Percentiles rank a stretch among this genome's conserved stretches.
These are phyloP conservation scores for Candida alai DNA, from an alignment of 805 yeast species.

Conservation along the genomic window DNA sequence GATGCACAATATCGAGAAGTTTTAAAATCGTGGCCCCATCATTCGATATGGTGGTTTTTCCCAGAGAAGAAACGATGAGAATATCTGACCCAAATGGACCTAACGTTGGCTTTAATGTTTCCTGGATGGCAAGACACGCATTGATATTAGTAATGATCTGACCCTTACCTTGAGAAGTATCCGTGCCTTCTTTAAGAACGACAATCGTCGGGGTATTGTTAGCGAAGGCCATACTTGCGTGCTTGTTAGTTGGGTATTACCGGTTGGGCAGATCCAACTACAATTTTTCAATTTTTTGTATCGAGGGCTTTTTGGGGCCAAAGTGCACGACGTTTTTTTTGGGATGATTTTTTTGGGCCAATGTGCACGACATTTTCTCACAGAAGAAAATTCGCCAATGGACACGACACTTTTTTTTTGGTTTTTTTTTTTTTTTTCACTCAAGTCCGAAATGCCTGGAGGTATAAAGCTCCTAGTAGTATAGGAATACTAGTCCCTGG, in stretches of 20 bases:
- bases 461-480: too few relatives aligned
- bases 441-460: too few relatives aligned
- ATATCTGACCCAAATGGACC: slow-evolving; percentile 98
- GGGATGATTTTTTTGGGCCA: too few relatives aligned
- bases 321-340: too few relatives aligned
- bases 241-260: not conserved
- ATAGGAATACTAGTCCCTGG: too few relatives aligned
- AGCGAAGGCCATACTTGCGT: slow-evolving; percentile 67
- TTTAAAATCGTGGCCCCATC: slow-evolving; percentile 97
- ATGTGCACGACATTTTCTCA: too few relatives aligned
- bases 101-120: slow-evolving; percentile 86
- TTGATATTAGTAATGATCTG: slow-evolving; percentile 93
- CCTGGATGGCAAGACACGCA: slow-evolving; percentile 97
- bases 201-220: slow-evolving; percentile 98
- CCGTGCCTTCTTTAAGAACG: slow-evolving; percentile 97
- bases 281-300: too few relatives aligned
- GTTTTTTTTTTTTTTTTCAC: too few relatives aligned
- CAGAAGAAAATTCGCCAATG: too few relatives aligned
- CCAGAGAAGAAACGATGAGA: slow-evolving; percentile 75
- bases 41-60: slow-evolving; percentile 91
- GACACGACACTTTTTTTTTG: too few relatives aligned
- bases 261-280: too few relatives aligned
- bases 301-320: too few relatives aligned
- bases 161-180: slow-evolving; percentile 93
- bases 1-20: slow-evolving; percentile 92